Conservation (phyloP, 2,329 filamentous ascomycete species). For the Aureobasidium melanogenum region DNA sequence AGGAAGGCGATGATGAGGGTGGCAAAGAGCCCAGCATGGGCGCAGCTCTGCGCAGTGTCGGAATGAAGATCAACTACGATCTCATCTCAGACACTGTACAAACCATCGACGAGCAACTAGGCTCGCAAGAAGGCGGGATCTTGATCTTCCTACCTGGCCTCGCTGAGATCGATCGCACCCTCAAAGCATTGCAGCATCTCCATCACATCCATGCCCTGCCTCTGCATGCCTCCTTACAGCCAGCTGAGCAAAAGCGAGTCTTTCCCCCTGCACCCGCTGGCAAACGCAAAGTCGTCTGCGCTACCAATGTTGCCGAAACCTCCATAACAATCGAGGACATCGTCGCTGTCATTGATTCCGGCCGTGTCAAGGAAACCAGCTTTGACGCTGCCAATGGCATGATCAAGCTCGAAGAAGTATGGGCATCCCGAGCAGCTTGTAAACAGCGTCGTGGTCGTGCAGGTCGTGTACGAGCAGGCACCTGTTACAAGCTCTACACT, state of each 20-base stretch:
- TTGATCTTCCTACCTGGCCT: conserved; percentile 93
- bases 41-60: conserved; percentile 34
- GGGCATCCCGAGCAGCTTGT: conserved; percentile 87
- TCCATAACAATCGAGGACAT: conserved; percentile 98
- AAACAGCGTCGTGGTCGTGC: conserved; percentile 91
- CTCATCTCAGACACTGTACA: conserved; percentile 72
- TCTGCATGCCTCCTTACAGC: conserved; percentile 84
- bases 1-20: conserved; percentile 39
- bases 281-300: conserved; percentile 84
- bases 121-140: conserved; percentile 69
- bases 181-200: conserved; percentile 58
- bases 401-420: conserved; percentile 87
- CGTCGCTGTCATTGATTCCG: conserved; percentile 89
- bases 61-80: conserved; percentile 85
- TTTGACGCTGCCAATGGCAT: conserved; percentile 90
- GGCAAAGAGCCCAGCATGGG: conserved; percentile 34
- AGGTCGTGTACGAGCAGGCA: conserved; percentile 81
- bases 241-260: conserved; percentile 77
- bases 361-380: conserved; percentile 91
- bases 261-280: conserved; percentile 68
- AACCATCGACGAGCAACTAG: conserved; percentile 71
- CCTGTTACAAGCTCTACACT: conserved; percentile 94
- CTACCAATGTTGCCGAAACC: conserved; percentile 95
- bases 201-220: conserved; percentile 69
- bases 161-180: conserved; percentile 78